Percentiles rank a stretch among this genome's conserved stretches.
Evolutionary conservation across 257 asterid genomes (phyloP).

Genomic region (Jaltomata sinuosa): DNA sequence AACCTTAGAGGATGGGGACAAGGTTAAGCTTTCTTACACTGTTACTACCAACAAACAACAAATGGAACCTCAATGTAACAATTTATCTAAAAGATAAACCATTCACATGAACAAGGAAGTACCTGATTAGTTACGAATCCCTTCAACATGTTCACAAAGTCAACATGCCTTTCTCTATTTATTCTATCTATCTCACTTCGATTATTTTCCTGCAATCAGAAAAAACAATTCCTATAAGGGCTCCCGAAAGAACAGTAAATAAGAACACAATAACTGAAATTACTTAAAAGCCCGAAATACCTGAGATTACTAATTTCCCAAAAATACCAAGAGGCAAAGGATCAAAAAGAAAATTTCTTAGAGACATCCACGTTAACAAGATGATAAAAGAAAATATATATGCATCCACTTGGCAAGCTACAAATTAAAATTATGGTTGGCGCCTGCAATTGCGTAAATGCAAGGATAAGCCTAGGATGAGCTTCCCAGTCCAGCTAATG

Average conservation of each 20-base stretch:
- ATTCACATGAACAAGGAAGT: not conserved
- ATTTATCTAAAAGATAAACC: not conserved
- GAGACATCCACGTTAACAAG: not conserved
- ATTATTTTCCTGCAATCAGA: slow-evolving; percentile 73
- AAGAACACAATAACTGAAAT: not conserved
- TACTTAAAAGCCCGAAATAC: not conserved
- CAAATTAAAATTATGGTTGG: not conserved
- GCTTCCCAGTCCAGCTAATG: not conserved
- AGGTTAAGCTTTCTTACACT: not conserved
- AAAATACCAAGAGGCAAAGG: not conserved
- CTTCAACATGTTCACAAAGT: slow-evolving; percentile 77
- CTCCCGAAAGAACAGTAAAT: not conserved
- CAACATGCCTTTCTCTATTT: slow-evolving; percentile 57
- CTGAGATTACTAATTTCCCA: not conserved
- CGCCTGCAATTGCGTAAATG: not conserved
- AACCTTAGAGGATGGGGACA: not conserved
- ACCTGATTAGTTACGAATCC: slow-evolving; percentile 89
- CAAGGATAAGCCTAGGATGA: not conserved
- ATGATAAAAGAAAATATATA: not conserved
- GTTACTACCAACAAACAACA: not conserved
- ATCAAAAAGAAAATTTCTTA: not conserved
- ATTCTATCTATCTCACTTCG: slow-evolving; percentile 74
- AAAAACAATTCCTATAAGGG: not conserved
- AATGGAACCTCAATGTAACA: not conserved
- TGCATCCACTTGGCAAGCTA: not conserved